phyloP scores from a whole-genome alignment of 2,329 filamentous ascomycete species.

The Macrophomina phaseolina region DNA sequence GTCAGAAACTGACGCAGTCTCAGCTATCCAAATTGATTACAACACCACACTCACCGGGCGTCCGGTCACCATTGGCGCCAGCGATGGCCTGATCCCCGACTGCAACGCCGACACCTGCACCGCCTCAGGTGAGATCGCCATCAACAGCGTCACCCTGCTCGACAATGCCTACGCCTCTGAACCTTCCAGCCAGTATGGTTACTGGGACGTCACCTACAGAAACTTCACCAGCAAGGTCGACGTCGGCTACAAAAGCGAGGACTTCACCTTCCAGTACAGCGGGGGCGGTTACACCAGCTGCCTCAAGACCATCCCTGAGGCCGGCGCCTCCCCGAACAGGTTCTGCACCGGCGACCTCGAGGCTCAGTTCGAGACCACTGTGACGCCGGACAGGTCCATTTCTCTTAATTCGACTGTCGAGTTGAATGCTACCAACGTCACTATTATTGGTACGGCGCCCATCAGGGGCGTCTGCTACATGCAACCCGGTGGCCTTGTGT shows the following conservation, averaged over 20 bases:
- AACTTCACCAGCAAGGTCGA: constrained; percentile 16
- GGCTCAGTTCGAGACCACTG: neutral
- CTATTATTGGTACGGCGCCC: neutral
- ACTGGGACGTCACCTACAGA: constrained; percentile 13
- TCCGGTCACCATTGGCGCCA: constrained; percentile 5
- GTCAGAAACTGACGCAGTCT: neutral
- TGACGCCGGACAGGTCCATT: neutral
- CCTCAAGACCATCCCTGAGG: neutral
- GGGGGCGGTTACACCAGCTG: constrained; percentile 4
- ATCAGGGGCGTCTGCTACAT: constrained; percentile 12
- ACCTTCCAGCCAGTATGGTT: neutral
- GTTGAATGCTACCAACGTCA: neutral
- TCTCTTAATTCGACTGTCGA: constrained; percentile 8
- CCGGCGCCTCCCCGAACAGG: neutral
- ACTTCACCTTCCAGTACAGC: constrained; percentile 10
- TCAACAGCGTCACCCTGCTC: neutral
- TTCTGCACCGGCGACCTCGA: constrained; percentile 9
- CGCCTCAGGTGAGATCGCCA: neutral
- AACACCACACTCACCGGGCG: constrained; percentile 11
- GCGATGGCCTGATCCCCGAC: neutral
- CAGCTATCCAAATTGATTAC: constrained; percentile 8
- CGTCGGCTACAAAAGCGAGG: neutral
- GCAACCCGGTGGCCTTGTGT: constrained; percentile 12
- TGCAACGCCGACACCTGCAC: neutral
- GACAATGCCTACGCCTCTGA: constrained; percentile 31